These are phyloP conservation scores for Corylus avellana DNA, from an alignment of 306 rosid genomes.

Conservation along the genomic window DNA sequence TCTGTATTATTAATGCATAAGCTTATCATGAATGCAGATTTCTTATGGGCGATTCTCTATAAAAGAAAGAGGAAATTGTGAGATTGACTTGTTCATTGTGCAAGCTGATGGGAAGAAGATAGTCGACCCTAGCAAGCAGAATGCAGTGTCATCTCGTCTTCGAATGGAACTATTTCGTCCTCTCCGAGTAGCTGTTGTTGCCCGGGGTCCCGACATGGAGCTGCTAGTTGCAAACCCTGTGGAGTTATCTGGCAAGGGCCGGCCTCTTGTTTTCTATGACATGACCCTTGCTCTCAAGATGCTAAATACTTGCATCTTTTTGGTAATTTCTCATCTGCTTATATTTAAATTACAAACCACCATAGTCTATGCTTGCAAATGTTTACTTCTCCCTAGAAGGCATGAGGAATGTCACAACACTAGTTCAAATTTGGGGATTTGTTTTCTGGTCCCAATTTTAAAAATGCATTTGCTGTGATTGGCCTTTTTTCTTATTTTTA, in stretches of 20 bases:
- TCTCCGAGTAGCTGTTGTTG: conserved; percentile 73
- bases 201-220: conserved; percentile 87
- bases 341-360: background rate
- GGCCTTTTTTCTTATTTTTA: conserved; percentile 4
- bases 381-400: conserved; percentile 2
- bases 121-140: conserved; percentile 76
- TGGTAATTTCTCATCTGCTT: conserved; percentile 53
- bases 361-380: conserved; percentile 16
- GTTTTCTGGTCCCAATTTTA: background rate
- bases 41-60: conserved; percentile 80
- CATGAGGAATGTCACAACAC: background rate
- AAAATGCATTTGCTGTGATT: background rate
- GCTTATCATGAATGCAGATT: conserved; percentile 58
- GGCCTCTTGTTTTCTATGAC: conserved; percentile 88
- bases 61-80: conserved; percentile 64
- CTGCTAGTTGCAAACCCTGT: conserved; percentile 92
- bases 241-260: conserved; percentile 87
- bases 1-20: conserved; percentile 26
- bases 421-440: background rate
- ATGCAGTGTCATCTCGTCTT: conserved; percentile 64
- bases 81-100: conserved; percentile 87
- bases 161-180: conserved; percentile 76
- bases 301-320: conserved; percentile 70
- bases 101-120: conserved; percentile 93
- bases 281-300: conserved; percentile 85